Evolutionary conservation across 148 eudicot species (phyloP), one percentile per base, ranked within the genome.

Genomic region (Persicaria tinctoria): DNA sequence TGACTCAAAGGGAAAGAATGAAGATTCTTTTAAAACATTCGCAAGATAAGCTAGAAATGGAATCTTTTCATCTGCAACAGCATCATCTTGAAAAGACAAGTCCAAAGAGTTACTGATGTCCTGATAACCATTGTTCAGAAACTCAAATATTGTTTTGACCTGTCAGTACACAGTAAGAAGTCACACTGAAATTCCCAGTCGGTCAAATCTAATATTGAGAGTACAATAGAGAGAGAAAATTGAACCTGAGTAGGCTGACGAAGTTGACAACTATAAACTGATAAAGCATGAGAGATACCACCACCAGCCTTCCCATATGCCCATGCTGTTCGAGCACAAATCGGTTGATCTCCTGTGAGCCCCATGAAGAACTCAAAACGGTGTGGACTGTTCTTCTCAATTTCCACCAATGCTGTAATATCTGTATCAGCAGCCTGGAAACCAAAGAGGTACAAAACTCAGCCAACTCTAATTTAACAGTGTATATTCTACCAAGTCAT

Each of bases 321-420:
- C 98, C 97, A 95, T 68, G 98, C 98, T 50, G 98, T 92, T 72
- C 98, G 91, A 79, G 98, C 98, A 87, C 98, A 95, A 77, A 95
- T 90, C 56, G 98, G 97, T 68, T 84, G 93, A 83, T 95, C 98
- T 68, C 98, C 98, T 66, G 83, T 89, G 60, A 86, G 90, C 74
- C 98, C 98, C 98, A 95, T 95, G 87, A 95, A 95, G 82, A 95
- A 95, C 85, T 95, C 98, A 84, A 95, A 95, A 76, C 98, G 97
- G 73, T 95, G 98, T 72, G 89, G 97, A 84, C 97, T 95, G 72
- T 87, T 92, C 86, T 92, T 95, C 73, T 95, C 98, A 78, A 92
- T 95, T 81, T 95, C 98, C 77, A 95, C 98, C 68, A 95, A 79
- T 44, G 98, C 98, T 68, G 92, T 84, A 66, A 95, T 95, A 83